Evolutionary conservation across 192 early-diverging fungal species (phyloP).

Genomic region (Backusella liffmaniae): DNA sequence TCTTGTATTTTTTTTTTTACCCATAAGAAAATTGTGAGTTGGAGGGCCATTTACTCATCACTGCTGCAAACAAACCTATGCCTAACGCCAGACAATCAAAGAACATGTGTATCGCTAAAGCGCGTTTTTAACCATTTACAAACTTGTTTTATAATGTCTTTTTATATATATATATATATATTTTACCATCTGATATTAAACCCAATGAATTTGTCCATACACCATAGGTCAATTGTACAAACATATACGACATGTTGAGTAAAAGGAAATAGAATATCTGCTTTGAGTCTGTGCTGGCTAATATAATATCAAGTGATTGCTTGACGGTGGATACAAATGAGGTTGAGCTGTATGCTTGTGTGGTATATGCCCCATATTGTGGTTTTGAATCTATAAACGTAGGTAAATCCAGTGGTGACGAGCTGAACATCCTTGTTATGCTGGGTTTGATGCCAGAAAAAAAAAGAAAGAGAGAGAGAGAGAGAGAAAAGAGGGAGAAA

Average conservation of each 20-base stretch:
- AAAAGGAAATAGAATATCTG: conserved; percentile 94
- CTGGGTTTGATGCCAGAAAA: not conserved
- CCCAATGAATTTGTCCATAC: conserved; percentile 84
- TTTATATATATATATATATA: too few relatives aligned
- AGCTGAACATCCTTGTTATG: conserved; percentile 20
- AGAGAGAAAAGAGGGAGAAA: not conserved
- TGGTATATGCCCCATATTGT: conserved; percentile 25
- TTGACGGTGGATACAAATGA: conserved; percentile 22
- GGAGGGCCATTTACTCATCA: conserved; percentile 88
- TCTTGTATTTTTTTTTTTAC: conserved; percentile 30
- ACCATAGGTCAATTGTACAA: conserved; percentile 83
- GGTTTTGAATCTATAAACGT: conserved; percentile 35
- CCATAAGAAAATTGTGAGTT: conserved; percentile 78
- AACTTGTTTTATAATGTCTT: too few relatives aligned
- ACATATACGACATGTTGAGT: conserved; percentile 91
- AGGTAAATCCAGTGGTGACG: conserved; percentile 29
- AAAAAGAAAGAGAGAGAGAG: not conserved
- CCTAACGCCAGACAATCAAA: conserved; percentile 94
- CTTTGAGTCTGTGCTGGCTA: conserved; percentile 75
- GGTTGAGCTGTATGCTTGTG: conserved; percentile 1
- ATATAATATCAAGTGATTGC: conserved; percentile 48
- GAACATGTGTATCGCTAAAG: conserved; percentile 91
- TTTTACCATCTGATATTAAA: conserved; percentile 81
- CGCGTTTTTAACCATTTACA: not conserved
- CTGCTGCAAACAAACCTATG: conserved; percentile 82